Percentiles rank a stretch among this genome's conserved stretches.
Evolutionary conservation across 169 alveolate genomes (phyloP).

Genomic region (Cryptosporidium ubiquitum): DNA sequence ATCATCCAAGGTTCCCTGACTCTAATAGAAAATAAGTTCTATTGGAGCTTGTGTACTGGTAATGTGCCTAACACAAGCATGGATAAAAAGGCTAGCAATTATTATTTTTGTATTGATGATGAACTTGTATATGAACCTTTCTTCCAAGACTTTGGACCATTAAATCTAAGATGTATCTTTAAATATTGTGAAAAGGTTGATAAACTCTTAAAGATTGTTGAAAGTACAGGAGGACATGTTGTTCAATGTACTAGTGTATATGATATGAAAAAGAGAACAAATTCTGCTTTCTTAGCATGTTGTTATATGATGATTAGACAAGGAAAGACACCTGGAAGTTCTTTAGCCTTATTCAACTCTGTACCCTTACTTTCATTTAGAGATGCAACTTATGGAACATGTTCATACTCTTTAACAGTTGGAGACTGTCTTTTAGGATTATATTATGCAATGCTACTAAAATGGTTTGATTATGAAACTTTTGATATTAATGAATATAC

Average conservation of each 20-base stretch:
- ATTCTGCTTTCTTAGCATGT: constrained; percentile 91
- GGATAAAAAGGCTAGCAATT: constrained; percentile 40
- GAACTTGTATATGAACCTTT: constrained; percentile 92
- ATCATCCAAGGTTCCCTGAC: constrained; percentile 56
- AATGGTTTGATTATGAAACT: constrained; percentile 89
- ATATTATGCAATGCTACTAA: constrained; percentile 89
- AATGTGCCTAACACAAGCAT: background rate
- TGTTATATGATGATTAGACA: constrained; percentile 86
- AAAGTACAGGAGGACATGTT: constrained; percentile 55
- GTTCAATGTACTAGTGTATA: constrained; percentile 75
- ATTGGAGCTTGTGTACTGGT: constrained; percentile 55
- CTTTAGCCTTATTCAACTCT: constrained; percentile 32
- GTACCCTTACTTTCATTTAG: constrained; percentile 79
- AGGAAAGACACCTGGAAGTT: constrained; percentile 62
- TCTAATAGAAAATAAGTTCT: constrained; percentile 45
- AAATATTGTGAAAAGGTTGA: constrained; percentile 85
- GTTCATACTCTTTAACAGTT: constrained; percentile 80
- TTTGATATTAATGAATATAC: constrained; percentile 90
- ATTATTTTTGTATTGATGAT: constrained; percentile 84
- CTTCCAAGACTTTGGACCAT: constrained; percentile 94
- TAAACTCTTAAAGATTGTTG: constrained; percentile 77
- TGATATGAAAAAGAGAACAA: constrained; percentile 86
- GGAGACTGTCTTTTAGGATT: constrained; percentile 91
- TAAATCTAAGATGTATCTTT: constrained; percentile 87
- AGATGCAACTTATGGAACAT: constrained; percentile 83